Conservation (phyloP, 1,284 basidiomycete species). For the Trichosporon faecale region DNA sequence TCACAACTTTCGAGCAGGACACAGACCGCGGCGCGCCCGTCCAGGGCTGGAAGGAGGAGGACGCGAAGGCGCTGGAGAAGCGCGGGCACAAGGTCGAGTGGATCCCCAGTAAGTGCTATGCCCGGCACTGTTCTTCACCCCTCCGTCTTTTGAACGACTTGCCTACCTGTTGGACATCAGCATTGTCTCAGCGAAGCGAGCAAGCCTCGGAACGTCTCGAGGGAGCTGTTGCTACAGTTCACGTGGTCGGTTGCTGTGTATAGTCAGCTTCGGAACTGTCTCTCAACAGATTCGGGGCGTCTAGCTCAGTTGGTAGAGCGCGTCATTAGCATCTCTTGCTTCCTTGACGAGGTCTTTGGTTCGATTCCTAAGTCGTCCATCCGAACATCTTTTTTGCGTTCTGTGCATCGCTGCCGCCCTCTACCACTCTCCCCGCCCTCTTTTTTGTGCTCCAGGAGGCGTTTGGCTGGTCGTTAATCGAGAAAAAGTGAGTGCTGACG, state of each 20-base stretch:
- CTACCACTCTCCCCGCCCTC: background rate
- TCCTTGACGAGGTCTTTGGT: background rate
- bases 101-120: constrained; percentile 24
- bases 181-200: too few species aligned
- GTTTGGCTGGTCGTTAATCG: too few species aligned
- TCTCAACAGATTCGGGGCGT: background rate
- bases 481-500: background rate
- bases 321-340: background rate
- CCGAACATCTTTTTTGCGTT: background rate
- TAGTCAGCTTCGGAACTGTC: background rate
- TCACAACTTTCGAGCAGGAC: constrained; percentile 31
- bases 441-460: background rate
- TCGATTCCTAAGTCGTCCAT: background rate
- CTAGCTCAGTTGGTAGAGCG: background rate
- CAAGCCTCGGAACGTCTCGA: too few species aligned
- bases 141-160: too few species aligned
- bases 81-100: constrained; percentile 38
- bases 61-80: constrained; percentile 23
- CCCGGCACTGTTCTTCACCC: too few species aligned
- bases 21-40: constrained; percentile 26
- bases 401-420: background rate
- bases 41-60: constrained; percentile 30
- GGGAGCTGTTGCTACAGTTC: too few species aligned
- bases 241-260: too few species aligned
- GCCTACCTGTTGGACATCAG: too few species aligned